Evolutionary conservation across 1,284 basidiomycete genomes (phyloP), one percentile per base, ranked within the genome.

Genomic region (Sporisorium scitamineum): DNA sequence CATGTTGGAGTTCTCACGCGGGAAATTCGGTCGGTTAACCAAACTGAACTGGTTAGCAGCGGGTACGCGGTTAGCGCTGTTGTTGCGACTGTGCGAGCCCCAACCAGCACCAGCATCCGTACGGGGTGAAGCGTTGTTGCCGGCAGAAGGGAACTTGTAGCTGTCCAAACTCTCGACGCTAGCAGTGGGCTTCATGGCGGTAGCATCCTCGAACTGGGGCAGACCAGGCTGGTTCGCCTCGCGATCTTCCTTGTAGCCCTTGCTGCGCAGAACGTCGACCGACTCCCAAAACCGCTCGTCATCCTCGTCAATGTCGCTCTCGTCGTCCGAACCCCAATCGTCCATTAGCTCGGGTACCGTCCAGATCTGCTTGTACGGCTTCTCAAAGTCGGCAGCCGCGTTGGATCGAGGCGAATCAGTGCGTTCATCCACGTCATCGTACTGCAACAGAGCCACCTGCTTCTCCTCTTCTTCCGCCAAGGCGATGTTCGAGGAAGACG

Each of bases 351-450:
- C 69, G 20, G 76, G 73, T 1, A 69, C 66, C n/a, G 67, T 63
- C 70, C 73, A 76, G 34, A 76, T 67, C 58, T 73, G 75, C 58
- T 74, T 69, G 59, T 70, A 75, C 6, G 72, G 64, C 57, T 69
- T 70, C 42, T 70, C 72, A 27, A 70, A 70, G 63, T 61, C 70
- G 48, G 64, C 64, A 22, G 50, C 70, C 2, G 60, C 52, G 26
- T 57, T 62, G 44, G 70, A 64, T 8, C 54, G 60, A 22, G 61
- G 65, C 22, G 56, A 60, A 37, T 61, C 54, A 37, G 70, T 73
- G 42, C 31, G 50, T 1, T 73, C 65, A 42, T 54, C 37, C 48
- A 70, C 67, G 16, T 60, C 67, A 31, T 63, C 50, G 58, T 67
- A 73, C 39, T 73, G 54, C 42, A 62, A 37, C 24, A 67, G 37